A percentile compares a stretch with the other conserved stretches of the same genome.
phyloP scores from a whole-genome alignment of 2,329 filamentous ascomycete genomes.

The Lecanicillium sp. region DNA sequence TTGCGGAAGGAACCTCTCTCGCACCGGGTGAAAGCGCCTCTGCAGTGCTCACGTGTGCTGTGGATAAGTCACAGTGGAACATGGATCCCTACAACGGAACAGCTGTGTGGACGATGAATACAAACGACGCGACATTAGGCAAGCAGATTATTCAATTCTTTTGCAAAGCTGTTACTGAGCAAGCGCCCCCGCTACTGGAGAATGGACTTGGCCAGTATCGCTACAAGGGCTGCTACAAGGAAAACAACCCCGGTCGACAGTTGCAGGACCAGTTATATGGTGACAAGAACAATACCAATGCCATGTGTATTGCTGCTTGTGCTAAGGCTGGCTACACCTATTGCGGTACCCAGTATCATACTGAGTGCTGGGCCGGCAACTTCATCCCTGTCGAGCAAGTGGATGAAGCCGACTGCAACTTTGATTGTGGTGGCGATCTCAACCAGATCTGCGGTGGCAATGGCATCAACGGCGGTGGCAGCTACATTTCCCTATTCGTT shows the following conservation, averaged over 20 bases:
- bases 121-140: slow-evolving; percentile 42
- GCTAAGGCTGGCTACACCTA: slow-evolving; percentile 26
- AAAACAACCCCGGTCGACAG: slow-evolving; percentile 48
- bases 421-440: slow-evolving; percentile 38
- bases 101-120: slow-evolving; percentile 49
- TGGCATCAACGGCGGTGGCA: slow-evolving; percentile 24
- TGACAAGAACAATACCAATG: slow-evolving; percentile 32
- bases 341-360: slow-evolving; percentile 41
- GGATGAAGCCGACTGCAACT: slow-evolving; percentile 41
- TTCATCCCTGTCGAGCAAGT: slow-evolving; percentile 35
- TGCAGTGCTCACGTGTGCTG: slow-evolving; percentile 46
- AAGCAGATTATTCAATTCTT: slow-evolving; percentile 45
- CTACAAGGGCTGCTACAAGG: slow-evolving; percentile 47
- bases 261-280: slow-evolving; percentile 34
- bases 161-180: slow-evolving; percentile 44
- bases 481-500: slow-evolving; percentile 42
- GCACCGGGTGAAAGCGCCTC: slow-evolving; percentile 40
- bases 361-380: slow-evolving; percentile 49
- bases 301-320: slow-evolving; percentile 38
- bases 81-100: slow-evolving; percentile 38
- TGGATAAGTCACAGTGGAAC: slow-evolving; percentile 51
- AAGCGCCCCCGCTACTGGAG: slow-evolving; percentile 38
- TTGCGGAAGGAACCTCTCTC: slow-evolving; percentile 48
- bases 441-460: slow-evolving; percentile 48
- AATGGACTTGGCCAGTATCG: slow-evolving; percentile 40